A percentile compares a stretch with the other conserved stretches of the same genome.
phyloP scores from a whole-genome alignment of 2,329 filamentous ascomycete species.

The Boeremia exigua region DNA sequence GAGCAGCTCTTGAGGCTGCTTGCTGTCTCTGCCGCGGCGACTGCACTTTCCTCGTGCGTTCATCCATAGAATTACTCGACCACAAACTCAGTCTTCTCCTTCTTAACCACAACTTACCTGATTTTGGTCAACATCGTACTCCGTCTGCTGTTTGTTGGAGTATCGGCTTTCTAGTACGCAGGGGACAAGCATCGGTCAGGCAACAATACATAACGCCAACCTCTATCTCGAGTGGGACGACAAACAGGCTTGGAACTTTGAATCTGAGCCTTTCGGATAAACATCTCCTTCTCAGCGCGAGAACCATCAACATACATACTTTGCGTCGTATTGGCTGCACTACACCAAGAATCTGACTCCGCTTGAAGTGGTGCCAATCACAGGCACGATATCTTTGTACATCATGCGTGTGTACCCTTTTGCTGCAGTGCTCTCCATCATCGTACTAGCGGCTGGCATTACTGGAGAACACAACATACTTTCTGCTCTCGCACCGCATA shows the following conservation, averaged over 20 bases:
- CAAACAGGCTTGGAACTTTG: neutral
- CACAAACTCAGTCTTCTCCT: neutral
- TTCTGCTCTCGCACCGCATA: slow-evolving; percentile 10
- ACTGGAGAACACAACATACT: neutral
- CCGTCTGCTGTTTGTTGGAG: slow-evolving; percentile 2
- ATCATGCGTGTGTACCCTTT: neutral
- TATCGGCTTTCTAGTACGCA: neutral
- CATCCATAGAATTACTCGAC: neutral
- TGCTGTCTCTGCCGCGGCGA: neutral
- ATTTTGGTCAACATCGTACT: slow-evolving; percentile 8
- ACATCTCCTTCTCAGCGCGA: neutral
- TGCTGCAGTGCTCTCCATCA: neutral
- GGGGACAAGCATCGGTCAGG: neutral
- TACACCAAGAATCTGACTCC: no score
- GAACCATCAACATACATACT: neutral
- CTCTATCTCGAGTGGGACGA: neutral
- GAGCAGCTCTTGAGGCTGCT: no score
- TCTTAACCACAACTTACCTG: neutral
- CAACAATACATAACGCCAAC: neutral
- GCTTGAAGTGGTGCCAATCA: neutral
- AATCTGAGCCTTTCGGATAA: neutral
- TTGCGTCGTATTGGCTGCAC: neutral
- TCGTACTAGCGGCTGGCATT: neutral
- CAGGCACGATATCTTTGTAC: neutral
- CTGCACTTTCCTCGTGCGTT: neutral